Base-by-base conservation (phyloP, 1,284 basidiomycete species). In the Sparassis latifolia region DNA sequence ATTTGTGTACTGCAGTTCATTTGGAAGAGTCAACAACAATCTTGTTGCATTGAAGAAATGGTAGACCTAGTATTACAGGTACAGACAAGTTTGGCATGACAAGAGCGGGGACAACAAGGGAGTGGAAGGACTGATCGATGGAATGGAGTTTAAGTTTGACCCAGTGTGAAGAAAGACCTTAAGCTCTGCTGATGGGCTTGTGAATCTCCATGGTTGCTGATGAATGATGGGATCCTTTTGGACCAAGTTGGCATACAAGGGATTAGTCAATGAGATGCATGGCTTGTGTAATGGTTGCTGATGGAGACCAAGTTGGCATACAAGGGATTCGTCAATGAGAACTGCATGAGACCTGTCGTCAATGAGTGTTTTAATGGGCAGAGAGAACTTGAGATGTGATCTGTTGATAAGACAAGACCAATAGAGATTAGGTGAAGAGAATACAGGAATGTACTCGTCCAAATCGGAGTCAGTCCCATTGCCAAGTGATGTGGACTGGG, bases 1-100 rank as follows among this genome's bases (percentile, higher is more conserved):
- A 30, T 40, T 59, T 59, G 42, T 59, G 54, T 28, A 62, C 50
- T 7, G 45, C 54, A 10, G 55, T 52, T 2, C 56, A 47, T 0
- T n/a, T 33, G 30, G 44, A 12, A 46, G 56, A 50, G 49, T 64
- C 58, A 28, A 62, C 47, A 3, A 65, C 57, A 48, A 67, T 57
- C 0, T 58, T 31, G 47, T 67, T 64, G 20, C 39, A 28, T n/a
- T 5, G 4, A 0, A 65, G 49, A 28, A 56, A 67, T 2, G 62
- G 65, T 10, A 61, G 35, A 1, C 62, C 63, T 0, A 66, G 48
- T 7, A 66, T 44, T 3, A 66, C 20, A 12, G 49, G 49, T 2
- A 32, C 20, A 5, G 6, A 12, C 6, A 7, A 12, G 35, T 12
- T 6, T 6, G 40, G 12, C 27, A 37, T 20, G 33, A 49, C 31